phyloP scores from a whole-genome alignment of 345 rosid species.

The Eucalyptus erythrocorys region DNA sequence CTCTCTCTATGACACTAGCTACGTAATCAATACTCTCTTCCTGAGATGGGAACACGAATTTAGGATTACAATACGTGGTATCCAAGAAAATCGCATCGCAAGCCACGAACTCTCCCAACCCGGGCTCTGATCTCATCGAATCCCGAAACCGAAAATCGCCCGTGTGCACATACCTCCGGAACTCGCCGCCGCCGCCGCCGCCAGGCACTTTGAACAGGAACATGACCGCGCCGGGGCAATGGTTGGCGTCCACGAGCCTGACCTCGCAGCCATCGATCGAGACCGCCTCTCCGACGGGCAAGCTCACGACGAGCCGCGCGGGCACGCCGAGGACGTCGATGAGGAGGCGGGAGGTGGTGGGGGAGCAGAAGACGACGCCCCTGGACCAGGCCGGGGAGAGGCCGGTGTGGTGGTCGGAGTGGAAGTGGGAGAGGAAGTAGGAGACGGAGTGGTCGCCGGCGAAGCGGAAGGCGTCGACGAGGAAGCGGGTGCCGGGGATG shows the following conservation, averaged over 20 bases:
- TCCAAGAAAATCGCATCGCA: constrained; percentile 73
- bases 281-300: constrained; percentile 27
- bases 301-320: constrained; percentile 29
- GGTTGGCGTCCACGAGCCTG: constrained; percentile 63
- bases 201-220: constrained; percentile 50
- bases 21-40: constrained; percentile 67
- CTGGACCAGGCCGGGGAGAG: constrained; percentile 63
- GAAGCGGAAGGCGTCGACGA: constrained; percentile 68
- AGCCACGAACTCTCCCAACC: constrained; percentile 40
- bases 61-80: constrained; percentile 81
- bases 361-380: constrained; percentile 75
- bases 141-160: constrained; percentile 67
- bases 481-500: constrained; percentile 72
- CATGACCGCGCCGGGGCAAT: constrained; percentile 89
- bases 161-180: constrained; percentile 61
- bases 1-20: constrained; percentile 39
- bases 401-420: constrained; percentile 81
- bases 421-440: constrained; percentile 91
- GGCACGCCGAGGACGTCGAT: constrained; percentile 39
- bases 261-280: constrained; percentile 59
- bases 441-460: constrained; percentile 25
- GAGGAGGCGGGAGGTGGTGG: constrained; percentile 50
- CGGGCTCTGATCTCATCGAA: constrained; percentile 38
- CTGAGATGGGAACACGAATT: constrained; percentile 63
- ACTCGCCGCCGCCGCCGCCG: constrained; percentile 1